Conservation (phyloP, 441 rosid species). For the Daphne laureola region DNA sequence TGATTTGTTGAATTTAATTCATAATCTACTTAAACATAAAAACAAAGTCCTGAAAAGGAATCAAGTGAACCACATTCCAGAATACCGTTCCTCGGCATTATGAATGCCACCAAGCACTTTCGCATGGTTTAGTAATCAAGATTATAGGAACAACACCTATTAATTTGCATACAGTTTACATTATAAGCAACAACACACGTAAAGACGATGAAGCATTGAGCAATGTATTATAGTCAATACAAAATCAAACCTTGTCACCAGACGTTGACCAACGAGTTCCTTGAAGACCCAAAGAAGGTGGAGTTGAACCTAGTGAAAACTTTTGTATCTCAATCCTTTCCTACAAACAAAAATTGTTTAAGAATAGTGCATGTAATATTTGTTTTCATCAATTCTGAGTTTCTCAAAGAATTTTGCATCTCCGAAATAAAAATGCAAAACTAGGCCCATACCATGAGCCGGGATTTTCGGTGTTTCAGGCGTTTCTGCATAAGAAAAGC, state of each 20-base stretch:
- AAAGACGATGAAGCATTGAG: too few relatives aligned
- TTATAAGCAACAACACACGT: too few relatives aligned
- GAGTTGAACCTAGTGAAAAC: conserved; percentile 67
- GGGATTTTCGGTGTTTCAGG: conserved; percentile 50
- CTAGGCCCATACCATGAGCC: conserved; percentile 54
- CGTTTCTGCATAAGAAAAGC: conserved; percentile 49
- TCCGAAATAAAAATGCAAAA: conserved; percentile 2
- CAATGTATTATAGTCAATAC: too few relatives aligned
- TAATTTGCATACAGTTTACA: too few relatives aligned
- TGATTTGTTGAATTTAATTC: too few relatives aligned
- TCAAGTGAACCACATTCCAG: too few relatives aligned
- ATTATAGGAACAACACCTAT: too few relatives aligned
- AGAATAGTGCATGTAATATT: conserved; percentile 9
- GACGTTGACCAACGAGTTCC: conserved; percentile 69
- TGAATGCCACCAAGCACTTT: not conserved
- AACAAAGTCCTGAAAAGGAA: too few relatives aligned
- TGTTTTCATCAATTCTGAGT: conserved; percentile 3
- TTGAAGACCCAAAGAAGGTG: conserved; percentile 74
- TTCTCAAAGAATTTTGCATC: not conserved
- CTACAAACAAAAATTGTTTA: conserved; percentile 24
- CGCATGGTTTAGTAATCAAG: too few relatives aligned
- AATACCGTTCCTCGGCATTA: too few relatives aligned
- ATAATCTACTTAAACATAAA: too few relatives aligned
- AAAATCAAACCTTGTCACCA: conserved; percentile 63
- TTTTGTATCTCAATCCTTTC: conserved; percentile 65